Evolutionary conservation across 495 filamentous ascomycete genomes (phyloP), one percentile per base, ranked within the genome.

Genomic region (Viridothelium virens): DNA sequence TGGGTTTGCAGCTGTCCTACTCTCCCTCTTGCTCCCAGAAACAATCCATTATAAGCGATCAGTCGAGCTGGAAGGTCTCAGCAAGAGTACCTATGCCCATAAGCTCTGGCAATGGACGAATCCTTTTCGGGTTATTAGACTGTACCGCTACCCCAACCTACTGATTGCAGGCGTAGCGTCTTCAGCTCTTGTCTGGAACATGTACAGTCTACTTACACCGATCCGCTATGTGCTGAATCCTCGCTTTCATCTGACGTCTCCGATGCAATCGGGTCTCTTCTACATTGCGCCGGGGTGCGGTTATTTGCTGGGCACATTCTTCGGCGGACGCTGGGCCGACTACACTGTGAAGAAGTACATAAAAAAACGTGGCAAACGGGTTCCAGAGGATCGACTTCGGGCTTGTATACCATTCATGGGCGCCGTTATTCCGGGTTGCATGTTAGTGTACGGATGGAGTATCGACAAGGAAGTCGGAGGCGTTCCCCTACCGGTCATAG

Each of bases 201-300:
- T 88, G 80, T 65, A 65, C 38, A 14, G 18, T 36, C 79, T 90
- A 3, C 78, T 91, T 14, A 91, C 88, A 2, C 87, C 88, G 1
- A 90, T 90, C 71, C 85, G 87, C 37, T 90, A 89, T 71, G 84
- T 90, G 7, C 75, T 91, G 0, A 90, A 90, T 70, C 87, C 88
- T 11, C 83, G 88, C 18, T 91, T 90, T 77, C 65, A 86, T 67
- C 81, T 91, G 25, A 82, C 81, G 7, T 82, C 82, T 14, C 88
- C 89, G 0, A 82, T 90, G 44, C 82, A 87, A 69, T 81, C 82
- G 3, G 88, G 86, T 0, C 78, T 91, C 11, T 89, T 91, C 75
- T 91, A 89, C 71, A 84, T 91, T 31, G 88, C 88, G 0, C 89
- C 89, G 0, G 88, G 88, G 0, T 82, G 79, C 64, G 89, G 89